Evolutionary conservation across 768 basidiomycete genomes (phyloP).

Genomic region (Suillus sp.): DNA sequence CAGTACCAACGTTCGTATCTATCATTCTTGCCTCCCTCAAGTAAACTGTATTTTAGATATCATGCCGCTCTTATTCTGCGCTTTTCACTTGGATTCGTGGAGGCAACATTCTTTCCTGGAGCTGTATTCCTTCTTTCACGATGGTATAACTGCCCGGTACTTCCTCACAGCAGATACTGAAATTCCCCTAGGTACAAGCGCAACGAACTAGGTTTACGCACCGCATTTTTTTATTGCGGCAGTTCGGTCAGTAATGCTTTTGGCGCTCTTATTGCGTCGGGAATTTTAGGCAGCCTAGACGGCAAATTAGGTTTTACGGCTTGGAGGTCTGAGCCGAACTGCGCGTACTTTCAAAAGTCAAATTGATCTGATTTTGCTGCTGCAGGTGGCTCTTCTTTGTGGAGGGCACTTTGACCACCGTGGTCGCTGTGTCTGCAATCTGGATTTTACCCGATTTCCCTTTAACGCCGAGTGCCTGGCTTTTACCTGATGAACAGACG

Average conservation of each 20-base stretch:
- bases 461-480: constrained; percentile 55
- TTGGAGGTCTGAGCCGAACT: constrained; percentile 55
- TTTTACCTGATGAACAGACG: constrained; percentile 54
- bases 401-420: constrained; percentile 59
- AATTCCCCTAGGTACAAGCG: constrained; percentile 49
- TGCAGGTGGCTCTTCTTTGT: constrained; percentile 71
- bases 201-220: constrained; percentile 66
- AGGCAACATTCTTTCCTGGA: constrained; percentile 69
- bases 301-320: constrained; percentile 64
- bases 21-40: background rate
- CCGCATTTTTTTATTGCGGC: constrained; percentile 67
- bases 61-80: constrained; percentile 59
- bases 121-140: constrained; percentile 66
- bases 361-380: background rate
- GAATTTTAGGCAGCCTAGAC: constrained; percentile 71
- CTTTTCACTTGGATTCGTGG: constrained; percentile 75
- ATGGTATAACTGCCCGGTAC: constrained; percentile 42
- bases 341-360: background rate
- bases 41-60: constrained; percentile 42
- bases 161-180: background rate
- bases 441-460: constrained; percentile 78
- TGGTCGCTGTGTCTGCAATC: constrained; percentile 50
- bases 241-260: constrained; percentile 79
- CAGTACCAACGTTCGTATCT: constrained; percentile 33
- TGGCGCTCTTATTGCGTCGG: constrained; percentile 73